Evolutionary conservation across 2,329 filamentous ascomycete species (phyloP).

Genomic region (Beauveria asiatica): DNA sequence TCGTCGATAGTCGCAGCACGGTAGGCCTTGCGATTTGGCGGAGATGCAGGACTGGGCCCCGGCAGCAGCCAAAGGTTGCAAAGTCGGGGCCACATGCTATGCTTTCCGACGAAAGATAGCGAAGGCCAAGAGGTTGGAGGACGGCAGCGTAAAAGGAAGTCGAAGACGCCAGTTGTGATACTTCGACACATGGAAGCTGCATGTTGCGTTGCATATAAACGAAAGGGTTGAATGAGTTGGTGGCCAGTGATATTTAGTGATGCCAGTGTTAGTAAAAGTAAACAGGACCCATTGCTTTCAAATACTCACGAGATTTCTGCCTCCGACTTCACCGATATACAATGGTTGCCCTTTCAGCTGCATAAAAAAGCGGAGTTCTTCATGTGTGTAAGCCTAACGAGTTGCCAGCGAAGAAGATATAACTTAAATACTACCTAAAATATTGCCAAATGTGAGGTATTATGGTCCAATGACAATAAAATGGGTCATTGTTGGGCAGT

Average conservation of each 20-base stretch:
- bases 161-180: constrained; percentile 69
- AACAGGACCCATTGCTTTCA: neutral
- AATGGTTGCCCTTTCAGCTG: neutral
- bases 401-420: neutral
- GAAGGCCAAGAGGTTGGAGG: constrained; percentile 68
- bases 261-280: neutral
- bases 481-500: constrained; percentile 7
- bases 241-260: neutral
- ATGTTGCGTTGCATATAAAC: constrained; percentile 17
- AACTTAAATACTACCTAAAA: too few relatives aligned
- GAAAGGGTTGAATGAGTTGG: neutral
- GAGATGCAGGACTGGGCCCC: constrained; percentile 35
- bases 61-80: constrained; percentile 10
- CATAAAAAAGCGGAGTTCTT: constrained; percentile 7
- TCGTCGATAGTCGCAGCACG: constrained; percentile 34
- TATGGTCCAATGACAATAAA: constrained; percentile 6
- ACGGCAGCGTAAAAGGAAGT: constrained; percentile 77
- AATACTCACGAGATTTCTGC: neutral
- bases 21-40: constrained; percentile 32
- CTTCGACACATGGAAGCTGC: constrained; percentile 48
- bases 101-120: constrained; percentile 34
- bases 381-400: constrained; percentile 8
- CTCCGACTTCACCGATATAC: neutral
- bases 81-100: neutral
- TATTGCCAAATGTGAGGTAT: neutral